phyloP scores from a whole-genome alignment of 2,329 filamentous ascomycete species.

The Penicillium janthinellum region DNA sequence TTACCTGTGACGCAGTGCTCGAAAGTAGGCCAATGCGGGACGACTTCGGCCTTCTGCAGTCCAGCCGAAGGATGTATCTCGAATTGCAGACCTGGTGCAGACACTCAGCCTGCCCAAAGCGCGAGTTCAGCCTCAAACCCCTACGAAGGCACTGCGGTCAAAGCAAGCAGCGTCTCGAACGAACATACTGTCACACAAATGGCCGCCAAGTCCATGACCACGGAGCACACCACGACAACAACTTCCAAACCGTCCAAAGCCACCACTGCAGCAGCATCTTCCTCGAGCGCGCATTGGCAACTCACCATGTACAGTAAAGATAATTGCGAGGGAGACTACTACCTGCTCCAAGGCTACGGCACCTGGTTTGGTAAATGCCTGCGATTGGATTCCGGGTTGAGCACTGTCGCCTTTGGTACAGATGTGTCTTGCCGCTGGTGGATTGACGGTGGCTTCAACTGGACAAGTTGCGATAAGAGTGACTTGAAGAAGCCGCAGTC shows the following conservation, averaged over 20 bases:
- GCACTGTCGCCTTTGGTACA: not conserved
- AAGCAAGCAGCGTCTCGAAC: not conserved
- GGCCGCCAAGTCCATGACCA: not conserved
- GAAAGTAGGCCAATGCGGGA: not conserved
- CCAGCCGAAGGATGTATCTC: not conserved
- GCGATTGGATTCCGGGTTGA: not conserved
- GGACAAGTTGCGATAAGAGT: conserved; percentile 8
- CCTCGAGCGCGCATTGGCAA: conserved; percentile 3
- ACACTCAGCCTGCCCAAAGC: not conserved
- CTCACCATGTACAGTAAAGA: conserved; percentile 12
- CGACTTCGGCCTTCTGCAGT: not conserved
- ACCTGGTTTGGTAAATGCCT: conserved; percentile 4
- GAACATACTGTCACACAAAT: not conserved
- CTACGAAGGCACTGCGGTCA: not conserved
- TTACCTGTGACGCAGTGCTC: conserved; percentile 2
- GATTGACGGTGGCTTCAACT: conserved; percentile 1
- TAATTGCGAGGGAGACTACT: conserved; percentile 16
- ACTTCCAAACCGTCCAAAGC: not conserved
- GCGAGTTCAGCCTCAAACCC: not conserved
- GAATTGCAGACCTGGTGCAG: not conserved
- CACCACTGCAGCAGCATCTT: not conserved
- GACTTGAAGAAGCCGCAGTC: conserved; percentile 9
- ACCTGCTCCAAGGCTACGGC: conserved; percentile 11
- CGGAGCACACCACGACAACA: not conserved
- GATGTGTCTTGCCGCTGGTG: conserved; percentile 12